Percentiles rank a stretch among this genome's conserved stretches.
Evolutionary conservation across 345 rosid species (phyloP).

Genomic region (Melastoma malabathricum): DNA sequence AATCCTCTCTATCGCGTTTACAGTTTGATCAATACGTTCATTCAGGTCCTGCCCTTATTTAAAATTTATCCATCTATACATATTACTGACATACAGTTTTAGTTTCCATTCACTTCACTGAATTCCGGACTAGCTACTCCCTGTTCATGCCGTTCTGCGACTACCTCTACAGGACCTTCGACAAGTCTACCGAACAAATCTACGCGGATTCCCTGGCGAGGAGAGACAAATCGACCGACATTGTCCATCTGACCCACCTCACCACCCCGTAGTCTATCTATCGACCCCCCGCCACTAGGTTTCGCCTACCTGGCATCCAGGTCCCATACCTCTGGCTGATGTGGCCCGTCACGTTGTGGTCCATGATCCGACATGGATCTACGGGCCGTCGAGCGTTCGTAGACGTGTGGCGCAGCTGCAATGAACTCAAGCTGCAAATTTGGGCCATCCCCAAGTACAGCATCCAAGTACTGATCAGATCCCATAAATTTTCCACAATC

Average conservation of each 20-base stretch:
- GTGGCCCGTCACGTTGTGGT: conserved; percentile 5
- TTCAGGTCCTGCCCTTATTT: too few relatives aligned
- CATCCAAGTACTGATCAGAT: conserved; percentile 3
- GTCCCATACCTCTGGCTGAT: conserved; percentile 26
- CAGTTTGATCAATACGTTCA: too few relatives aligned
- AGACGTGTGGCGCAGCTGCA: conserved; percentile 3
- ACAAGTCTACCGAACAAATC: conserved; percentile 6
- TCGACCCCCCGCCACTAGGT: conserved; percentile 42
- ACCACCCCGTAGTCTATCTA: conserved; percentile 48
- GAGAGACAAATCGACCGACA: conserved; percentile 38
- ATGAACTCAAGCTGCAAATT: conserved; percentile 5
- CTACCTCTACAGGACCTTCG: conserved; percentile 9
- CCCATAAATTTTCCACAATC: neutral
- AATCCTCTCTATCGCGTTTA: too few relatives aligned
- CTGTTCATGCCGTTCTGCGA: conserved; percentile 14
- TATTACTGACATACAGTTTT: too few relatives aligned
- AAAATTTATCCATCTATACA: too few relatives aligned
- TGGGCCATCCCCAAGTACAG: conserved; percentile 9
- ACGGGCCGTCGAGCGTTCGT: conserved; percentile 3
- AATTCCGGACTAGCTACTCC: conserved; percentile 11
- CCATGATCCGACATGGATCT: conserved; percentile 2
- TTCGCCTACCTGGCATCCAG: conserved; percentile 42
- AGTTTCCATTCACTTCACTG: conserved; percentile 12
- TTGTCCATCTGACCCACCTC: conserved; percentile 51
- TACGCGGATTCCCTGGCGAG: conserved; percentile 8